Conservation (phyloP, 768 basidiomycete species). For the Heimioporus sp. region DNA sequence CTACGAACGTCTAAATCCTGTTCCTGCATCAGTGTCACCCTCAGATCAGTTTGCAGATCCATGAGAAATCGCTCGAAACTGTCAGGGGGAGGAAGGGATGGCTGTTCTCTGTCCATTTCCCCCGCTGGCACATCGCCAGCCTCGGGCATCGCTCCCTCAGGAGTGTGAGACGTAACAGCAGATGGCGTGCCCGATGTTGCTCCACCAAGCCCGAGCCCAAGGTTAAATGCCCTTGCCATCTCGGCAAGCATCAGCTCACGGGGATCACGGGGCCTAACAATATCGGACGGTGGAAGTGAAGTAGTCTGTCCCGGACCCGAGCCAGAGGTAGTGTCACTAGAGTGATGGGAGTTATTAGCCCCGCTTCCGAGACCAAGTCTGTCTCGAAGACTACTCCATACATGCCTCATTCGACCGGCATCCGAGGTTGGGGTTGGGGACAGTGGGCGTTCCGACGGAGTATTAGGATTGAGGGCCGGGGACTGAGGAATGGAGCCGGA, state of each 20-base stretch:
- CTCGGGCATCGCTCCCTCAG: slow-evolving; percentile 9
- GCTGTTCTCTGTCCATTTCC: slow-evolving; percentile 14
- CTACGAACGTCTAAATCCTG: slow-evolving; percentile 10
- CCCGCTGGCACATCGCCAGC: not conserved
- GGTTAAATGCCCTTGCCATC: slow-evolving; percentile 78
- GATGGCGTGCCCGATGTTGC: slow-evolving; percentile 9
- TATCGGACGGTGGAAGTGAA: slow-evolving; percentile 9
- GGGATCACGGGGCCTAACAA: slow-evolving; percentile 40
- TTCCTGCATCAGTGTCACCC: slow-evolving; percentile 54
- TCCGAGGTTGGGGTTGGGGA: slow-evolving; percentile 42
- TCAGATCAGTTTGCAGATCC: slow-evolving; percentile 72
- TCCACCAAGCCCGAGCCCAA: slow-evolving; percentile 55
- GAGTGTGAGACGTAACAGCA: slow-evolving; percentile 3
- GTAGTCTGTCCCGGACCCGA: slow-evolving; percentile 7
- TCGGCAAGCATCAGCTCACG: slow-evolving; percentile 74
- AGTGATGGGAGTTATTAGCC: slow-evolving; percentile 10
- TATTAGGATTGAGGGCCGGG: slow-evolving; percentile 5
- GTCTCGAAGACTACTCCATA: slow-evolving; percentile 69
- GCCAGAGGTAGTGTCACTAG: slow-evolving; percentile 5
- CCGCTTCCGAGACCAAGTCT: slow-evolving; percentile 53
- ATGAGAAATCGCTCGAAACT: slow-evolving; percentile 81
- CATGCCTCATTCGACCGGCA: slow-evolving; percentile 52
- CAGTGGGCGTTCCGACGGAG: slow-evolving; percentile 33
- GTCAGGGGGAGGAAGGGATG: slow-evolving; percentile 48
- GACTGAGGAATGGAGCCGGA: slow-evolving; percentile 14